phyloP scores from a whole-genome alignment of 2,329 filamentous ascomycete genomes.

The Grosmannia serpens region DNA sequence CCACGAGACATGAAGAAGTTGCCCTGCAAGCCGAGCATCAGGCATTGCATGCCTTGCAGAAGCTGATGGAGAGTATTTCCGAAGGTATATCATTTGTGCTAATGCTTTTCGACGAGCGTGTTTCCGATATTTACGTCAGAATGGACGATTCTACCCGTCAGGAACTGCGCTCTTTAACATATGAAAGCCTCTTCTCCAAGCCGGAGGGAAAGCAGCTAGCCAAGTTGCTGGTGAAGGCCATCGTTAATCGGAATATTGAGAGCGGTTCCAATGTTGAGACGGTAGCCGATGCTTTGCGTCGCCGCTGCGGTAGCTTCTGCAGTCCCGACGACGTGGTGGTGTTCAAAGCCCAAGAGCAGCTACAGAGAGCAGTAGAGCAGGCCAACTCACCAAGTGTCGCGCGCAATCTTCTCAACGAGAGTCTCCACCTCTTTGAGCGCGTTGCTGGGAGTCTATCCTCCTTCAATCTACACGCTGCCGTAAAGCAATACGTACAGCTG shows the following conservation, averaged over 20 bases:
- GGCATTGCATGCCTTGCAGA: slow-evolving; percentile 74
- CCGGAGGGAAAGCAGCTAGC: slow-evolving; percentile 74
- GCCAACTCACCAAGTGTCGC: slow-evolving; percentile 63
- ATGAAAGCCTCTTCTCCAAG: slow-evolving; percentile 76
- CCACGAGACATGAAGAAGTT: slow-evolving; percentile 81
- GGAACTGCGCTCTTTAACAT: slow-evolving; percentile 67
- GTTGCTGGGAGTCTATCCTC: slow-evolving; percentile 74
- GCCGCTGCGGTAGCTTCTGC: slow-evolving; percentile 93
- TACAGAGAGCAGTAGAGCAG: slow-evolving; percentile 78
- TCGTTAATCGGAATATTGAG: slow-evolving; percentile 95
- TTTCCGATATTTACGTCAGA: slow-evolving; percentile 73
- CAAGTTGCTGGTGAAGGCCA: slow-evolving; percentile 90
- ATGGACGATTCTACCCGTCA: slow-evolving; percentile 60
- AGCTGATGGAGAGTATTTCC: slow-evolving; percentile 79
- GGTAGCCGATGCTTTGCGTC: slow-evolving; percentile 83
- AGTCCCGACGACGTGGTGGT: slow-evolving; percentile 94
- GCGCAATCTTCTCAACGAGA: slow-evolving; percentile 75
- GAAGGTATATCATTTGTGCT: slow-evolving; percentile 95
- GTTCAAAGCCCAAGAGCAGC: slow-evolving; percentile 93
- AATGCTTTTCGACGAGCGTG: slow-evolving; percentile 86
- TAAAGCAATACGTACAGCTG: slow-evolving; percentile 67
- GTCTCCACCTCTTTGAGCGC: slow-evolving; percentile 74
- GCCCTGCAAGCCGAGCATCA: slow-evolving; percentile 90
- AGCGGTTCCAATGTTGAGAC: slow-evolving; percentile 96
- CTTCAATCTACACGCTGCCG: slow-evolving; percentile 67